A percentile compares a stretch with the other conserved stretches of the same genome.
Evolutionary conservation across 1,284 basidiomycete genomes (phyloP).

Genomic region (Cutaneotrichosporon sp.): DNA sequence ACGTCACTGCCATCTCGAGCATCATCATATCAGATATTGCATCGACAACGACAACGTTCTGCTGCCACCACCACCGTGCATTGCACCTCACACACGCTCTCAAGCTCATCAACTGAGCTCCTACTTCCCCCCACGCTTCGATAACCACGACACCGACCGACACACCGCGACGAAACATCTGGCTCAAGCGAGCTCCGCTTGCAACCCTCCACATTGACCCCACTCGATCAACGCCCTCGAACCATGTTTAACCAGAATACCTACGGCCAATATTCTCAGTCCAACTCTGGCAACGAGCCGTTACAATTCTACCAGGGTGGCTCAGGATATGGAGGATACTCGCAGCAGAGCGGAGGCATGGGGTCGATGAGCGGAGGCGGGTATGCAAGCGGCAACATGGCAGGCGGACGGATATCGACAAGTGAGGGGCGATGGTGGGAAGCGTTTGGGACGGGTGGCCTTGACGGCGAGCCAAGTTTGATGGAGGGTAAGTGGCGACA

Average conservation of each 20-base stretch:
- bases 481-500: conserved; percentile 66
- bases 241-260: conserved; percentile 26
- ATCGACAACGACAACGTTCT: not conserved
- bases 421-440: conserved; percentile 81
- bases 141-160: no score
- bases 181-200: not conserved
- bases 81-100: no score
- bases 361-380: conserved; percentile 25
- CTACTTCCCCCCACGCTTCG: no score
- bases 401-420: conserved; percentile 53
- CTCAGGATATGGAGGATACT: conserved; percentile 7
- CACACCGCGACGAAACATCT: not conserved
- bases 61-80: no score
- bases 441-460: conserved; percentile 90
- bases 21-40: not conserved
- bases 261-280: conserved; percentile 19
- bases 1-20: not conserved
- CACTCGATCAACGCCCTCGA: conserved; percentile 4
- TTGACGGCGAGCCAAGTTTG: conserved; percentile 87
- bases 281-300: conserved; percentile 25
- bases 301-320: conserved; percentile 41
- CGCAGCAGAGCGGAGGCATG: conserved; percentile 4
- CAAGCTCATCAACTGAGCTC: no score
- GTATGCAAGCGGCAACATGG: conserved; percentile 33
- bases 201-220: not conserved